Conservation (phyloP, 352 stramenopile species). For the Thraustotheca clavata region DNA sequence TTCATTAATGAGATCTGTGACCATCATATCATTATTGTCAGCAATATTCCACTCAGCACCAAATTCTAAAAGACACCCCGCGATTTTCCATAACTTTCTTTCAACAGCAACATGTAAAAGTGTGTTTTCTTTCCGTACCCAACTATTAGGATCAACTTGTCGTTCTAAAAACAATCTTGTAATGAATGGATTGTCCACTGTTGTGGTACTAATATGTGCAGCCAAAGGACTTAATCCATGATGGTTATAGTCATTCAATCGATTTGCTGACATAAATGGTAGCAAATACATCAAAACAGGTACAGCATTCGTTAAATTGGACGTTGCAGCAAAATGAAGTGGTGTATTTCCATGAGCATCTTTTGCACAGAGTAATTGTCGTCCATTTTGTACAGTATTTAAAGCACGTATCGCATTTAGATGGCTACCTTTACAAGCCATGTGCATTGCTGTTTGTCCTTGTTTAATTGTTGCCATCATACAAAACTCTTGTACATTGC, state of each 20-base stretch:
- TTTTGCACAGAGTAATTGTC: conserved; percentile 42
- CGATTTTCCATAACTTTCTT: conserved; percentile 66
- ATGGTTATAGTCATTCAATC: conserved; percentile 58
- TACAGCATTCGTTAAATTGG: conserved; percentile 24
- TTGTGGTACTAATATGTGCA: conserved; percentile 60
- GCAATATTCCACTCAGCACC: conserved; percentile 60
- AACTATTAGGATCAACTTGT: conserved; percentile 65
- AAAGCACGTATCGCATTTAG: conserved; percentile 39
- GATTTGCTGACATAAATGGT: conserved; percentile 28
- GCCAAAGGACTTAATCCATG: conserved; percentile 68
- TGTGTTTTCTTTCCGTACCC: conserved; percentile 59
- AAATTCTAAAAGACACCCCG: conserved; percentile 50
- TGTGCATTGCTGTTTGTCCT: conserved; percentile 69
- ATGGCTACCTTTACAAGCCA: conserved; percentile 74
- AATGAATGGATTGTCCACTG: conserved; percentile 60
- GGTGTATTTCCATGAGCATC: conserved; percentile 77
- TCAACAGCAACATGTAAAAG: conserved; percentile 72
- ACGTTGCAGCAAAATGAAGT: conserved; percentile 73
- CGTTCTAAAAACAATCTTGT: conserved; percentile 65
- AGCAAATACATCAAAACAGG: conserved; percentile 54
- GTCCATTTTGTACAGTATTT: conserved; percentile 46
- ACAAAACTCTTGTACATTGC: conserved; percentile 52
- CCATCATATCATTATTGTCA: conserved; percentile 61
- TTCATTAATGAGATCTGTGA: conserved; percentile 64
- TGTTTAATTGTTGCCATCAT: conserved; percentile 60